Percentiles rank a stretch among this genome's conserved stretches.
phyloP scores from a whole-genome alignment of 345 rosid genomes.

The Gossypium mustelinum region DNA sequence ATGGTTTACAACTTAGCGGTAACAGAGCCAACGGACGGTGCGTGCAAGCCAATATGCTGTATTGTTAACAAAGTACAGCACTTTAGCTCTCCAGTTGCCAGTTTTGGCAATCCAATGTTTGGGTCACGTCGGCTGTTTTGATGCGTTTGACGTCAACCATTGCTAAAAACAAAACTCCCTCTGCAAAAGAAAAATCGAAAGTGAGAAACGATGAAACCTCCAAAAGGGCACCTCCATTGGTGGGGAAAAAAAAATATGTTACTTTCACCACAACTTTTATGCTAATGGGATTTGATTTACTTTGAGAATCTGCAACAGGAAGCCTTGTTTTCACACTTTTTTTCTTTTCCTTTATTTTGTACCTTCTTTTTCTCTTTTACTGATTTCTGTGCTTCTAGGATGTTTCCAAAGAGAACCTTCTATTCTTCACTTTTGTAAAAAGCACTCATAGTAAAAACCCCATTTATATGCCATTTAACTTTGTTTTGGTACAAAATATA shows the following conservation, averaged over 20 bases:
- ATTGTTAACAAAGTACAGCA: not conserved
- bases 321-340: not conserved
- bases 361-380: not conserved
- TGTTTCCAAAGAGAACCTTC: not conserved
- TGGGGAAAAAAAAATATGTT: not conserved
- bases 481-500: too few species aligned
- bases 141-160: conserved; percentile 9
- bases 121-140: not conserved
- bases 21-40: not conserved
- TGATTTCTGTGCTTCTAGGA: not conserved
- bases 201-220: not conserved
- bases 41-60: not conserved
- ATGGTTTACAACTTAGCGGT: not conserved
- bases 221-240: not conserved
- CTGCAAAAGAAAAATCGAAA: not conserved
- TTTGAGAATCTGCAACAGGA: not conserved
- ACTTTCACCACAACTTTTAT: not conserved
- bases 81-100: not conserved
- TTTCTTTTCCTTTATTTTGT: not conserved
- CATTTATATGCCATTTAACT: too few species aligned
- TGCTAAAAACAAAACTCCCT: not conserved
- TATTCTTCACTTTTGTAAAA: not conserved
- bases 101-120: not conserved
- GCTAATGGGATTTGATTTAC: not conserved
- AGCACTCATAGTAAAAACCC: too few species aligned